phyloP scores from a whole-genome alignment of 495 filamentous ascomycete species.

The Penicillium atrosanguineum region DNA sequence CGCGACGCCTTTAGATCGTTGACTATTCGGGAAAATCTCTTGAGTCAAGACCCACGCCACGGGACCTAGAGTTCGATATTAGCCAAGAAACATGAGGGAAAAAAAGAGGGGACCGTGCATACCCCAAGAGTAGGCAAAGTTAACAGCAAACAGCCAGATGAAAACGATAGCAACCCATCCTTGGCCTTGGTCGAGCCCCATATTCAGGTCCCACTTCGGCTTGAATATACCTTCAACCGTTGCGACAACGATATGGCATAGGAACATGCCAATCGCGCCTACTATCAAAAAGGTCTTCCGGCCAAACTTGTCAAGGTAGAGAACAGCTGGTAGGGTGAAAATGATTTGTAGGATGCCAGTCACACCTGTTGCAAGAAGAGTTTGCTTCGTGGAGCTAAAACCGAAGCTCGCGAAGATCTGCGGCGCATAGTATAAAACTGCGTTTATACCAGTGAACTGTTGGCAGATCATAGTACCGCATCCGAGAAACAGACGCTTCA shows the following conservation, averaged over 20 bases:
- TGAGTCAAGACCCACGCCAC: constrained; percentile 39
- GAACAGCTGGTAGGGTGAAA: constrained; percentile 62
- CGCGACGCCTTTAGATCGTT: constrained; percentile 39
- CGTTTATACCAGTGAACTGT: constrained; percentile 64
- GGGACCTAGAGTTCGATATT: constrained; percentile 17
- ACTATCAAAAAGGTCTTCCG: constrained; percentile 67
- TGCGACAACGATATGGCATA: constrained; percentile 45
- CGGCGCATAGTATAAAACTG: constrained; percentile 60
- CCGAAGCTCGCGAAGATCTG: constrained; percentile 30
- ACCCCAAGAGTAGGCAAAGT: constrained; percentile 45
- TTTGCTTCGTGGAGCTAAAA: constrained; percentile 43
- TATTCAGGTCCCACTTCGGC: constrained; percentile 28
- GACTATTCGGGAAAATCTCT: constrained; percentile 43
- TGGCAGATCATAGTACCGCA: constrained; percentile 45
- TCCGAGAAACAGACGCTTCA: constrained; percentile 61
- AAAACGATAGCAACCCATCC: constrained; percentile 45
- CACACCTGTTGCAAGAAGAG: constrained; percentile 63
- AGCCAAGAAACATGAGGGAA: constrained; percentile 48
- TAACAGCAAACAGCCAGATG: constrained; percentile 41
- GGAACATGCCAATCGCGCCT: constrained; percentile 70
- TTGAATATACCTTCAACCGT: constrained; percentile 36
- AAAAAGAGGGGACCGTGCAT: background rate
- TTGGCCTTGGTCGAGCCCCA: constrained; percentile 21
- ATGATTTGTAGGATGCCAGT: constrained; percentile 72
- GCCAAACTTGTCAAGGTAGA: constrained; percentile 70